Percentiles rank a stretch among this genome's conserved stretches.
Conservation (phyloP, 2,329 filamentous ascomycete species). For the Pseudogymnoascus sp. region DNA sequence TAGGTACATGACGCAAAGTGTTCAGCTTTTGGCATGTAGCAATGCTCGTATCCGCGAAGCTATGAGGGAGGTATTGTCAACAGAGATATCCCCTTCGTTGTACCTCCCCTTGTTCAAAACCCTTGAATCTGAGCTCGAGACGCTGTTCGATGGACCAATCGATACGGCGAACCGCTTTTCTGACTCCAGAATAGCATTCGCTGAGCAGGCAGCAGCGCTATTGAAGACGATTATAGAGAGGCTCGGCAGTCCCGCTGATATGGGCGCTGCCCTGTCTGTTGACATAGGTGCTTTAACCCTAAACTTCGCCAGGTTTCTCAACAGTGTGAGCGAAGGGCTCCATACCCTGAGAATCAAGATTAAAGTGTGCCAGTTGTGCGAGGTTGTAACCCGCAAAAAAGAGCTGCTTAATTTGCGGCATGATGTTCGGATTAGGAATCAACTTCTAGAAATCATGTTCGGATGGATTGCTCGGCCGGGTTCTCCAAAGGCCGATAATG, state of each 20-base stretch:
- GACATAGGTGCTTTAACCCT: conserved; percentile 56
- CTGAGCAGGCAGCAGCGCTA: conserved; percentile 58
- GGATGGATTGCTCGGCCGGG: conserved; percentile 59
- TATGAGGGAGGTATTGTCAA: conserved; percentile 57
- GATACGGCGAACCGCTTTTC: conserved; percentile 44
- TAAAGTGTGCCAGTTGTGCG: conserved; percentile 59
- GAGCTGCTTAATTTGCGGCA: conserved; percentile 61
- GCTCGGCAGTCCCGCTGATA: conserved; percentile 54
- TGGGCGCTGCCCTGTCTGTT: conserved; percentile 53
- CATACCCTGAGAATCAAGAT: conserved; percentile 57
- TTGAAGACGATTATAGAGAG: conserved; percentile 56
- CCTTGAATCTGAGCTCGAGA: conserved; percentile 56
- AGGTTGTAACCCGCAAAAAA: conserved; percentile 57
- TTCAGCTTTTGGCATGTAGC: conserved; percentile 56
- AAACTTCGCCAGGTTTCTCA: conserved; percentile 59
- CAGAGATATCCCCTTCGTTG: conserved; percentile 53
- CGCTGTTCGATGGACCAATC: conserved; percentile 50
- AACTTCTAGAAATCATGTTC: conserved; percentile 59
- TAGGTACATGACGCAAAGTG: conserved; percentile 53
- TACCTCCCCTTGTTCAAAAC: conserved; percentile 57
- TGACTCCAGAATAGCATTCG: conserved; percentile 57
- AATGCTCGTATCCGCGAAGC: conserved; percentile 59
- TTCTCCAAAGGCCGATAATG: conserved; percentile 40
- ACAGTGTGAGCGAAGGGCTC: conserved; percentile 47
- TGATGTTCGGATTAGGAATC: conserved; percentile 61